These are phyloP conservation scores for Inga leiocalycina DNA, from an alignment of 306 rosid species.

Conservation along the genomic window DNA sequence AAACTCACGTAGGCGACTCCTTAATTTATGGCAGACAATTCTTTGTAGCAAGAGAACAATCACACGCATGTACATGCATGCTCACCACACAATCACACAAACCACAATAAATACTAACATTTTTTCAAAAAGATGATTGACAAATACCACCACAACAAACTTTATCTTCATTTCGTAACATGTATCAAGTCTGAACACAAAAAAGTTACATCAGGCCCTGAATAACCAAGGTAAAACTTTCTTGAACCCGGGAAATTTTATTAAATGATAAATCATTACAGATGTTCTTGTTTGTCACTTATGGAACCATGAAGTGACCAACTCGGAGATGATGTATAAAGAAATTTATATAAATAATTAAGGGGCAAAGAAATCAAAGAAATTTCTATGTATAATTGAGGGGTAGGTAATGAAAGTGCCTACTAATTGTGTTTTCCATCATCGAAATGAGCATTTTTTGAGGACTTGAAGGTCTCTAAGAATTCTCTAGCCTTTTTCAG, in stretches of 20 bases:
- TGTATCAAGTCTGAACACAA: too few relatives aligned
- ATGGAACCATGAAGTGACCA: not conserved
- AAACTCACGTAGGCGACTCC: too few relatives aligned
- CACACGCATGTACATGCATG: too few relatives aligned
- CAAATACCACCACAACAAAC: too few relatives aligned
- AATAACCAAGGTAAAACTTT: not conserved
- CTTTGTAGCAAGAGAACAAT: too few relatives aligned
- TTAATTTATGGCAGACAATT: too few relatives aligned
- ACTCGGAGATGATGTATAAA: not conserved
- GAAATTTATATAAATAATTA: not conserved
- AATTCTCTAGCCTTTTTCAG: conserved; percentile 62
- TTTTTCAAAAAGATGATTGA: too few relatives aligned
- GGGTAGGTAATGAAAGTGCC: conserved; percentile 25
- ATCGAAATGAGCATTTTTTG: conserved; percentile 84
- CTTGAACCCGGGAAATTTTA: conserved; percentile 32
- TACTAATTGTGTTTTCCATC: conserved; percentile 84
- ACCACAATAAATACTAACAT: too few relatives aligned
- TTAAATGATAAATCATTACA: not conserved
- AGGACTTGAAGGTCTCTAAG: conserved; percentile 84
- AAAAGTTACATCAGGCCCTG: too few relatives aligned
- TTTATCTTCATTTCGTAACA: too few relatives aligned
- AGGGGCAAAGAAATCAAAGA: not conserved
- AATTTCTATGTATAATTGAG: not conserved
- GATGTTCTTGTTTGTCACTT: not conserved
- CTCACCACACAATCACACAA: too few relatives aligned